Base-by-base conservation (phyloP, 768 basidiomycete genomes). In the Strobilomyces echinocephalus region DNA sequence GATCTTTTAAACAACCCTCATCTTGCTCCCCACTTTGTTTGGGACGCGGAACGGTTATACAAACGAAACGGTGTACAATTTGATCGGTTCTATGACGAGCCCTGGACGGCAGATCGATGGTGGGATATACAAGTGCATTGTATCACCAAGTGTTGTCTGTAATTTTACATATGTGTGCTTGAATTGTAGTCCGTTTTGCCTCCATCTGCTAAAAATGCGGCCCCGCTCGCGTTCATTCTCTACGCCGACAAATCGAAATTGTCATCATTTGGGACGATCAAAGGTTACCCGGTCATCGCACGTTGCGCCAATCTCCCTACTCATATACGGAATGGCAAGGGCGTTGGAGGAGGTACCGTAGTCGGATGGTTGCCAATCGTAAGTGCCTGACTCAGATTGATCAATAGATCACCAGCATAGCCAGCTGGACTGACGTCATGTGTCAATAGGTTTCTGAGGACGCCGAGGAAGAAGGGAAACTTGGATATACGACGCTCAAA, bases 111-210 rank as follows among this genome's bases (percentile, higher is more conserved):
- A 3, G 50, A 38, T 39, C 46, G 9, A 31, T 60, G 63, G 46
- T 76, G 74, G 74, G 59, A 73, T 5, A 58, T 69, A 5, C 72
- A 76, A 64, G 76, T 74, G 54, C 4, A 8, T 28, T 24, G 54
- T 57, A 8, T 42, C 4, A 33, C 28, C 4, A 8, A 28, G 28
- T 28, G 28, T 28, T 28, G 28, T 28, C 4, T 28, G 28, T 28
- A 28, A 8, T 28, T 28, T 28, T 28, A 28, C 28, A 8, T 28
- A 8, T 28, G 8, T 28, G 28, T 28, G 28, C 28, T 28, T 28
- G 28, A 28, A 28, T 39, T 38, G 18, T 15, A 35, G 42, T 51
- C 42, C 11, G 11, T 4, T n/a, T 14, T 51, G 2, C 42, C 24
- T 2, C 28, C n/a, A n/a, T n/a, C 28, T 8, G 28, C 8, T 8